These are phyloP conservation scores for Plectosphaerella plurivora DNA, from an alignment of 2,329 filamentous ascomycete genomes.

Conservation along the genomic window DNA sequence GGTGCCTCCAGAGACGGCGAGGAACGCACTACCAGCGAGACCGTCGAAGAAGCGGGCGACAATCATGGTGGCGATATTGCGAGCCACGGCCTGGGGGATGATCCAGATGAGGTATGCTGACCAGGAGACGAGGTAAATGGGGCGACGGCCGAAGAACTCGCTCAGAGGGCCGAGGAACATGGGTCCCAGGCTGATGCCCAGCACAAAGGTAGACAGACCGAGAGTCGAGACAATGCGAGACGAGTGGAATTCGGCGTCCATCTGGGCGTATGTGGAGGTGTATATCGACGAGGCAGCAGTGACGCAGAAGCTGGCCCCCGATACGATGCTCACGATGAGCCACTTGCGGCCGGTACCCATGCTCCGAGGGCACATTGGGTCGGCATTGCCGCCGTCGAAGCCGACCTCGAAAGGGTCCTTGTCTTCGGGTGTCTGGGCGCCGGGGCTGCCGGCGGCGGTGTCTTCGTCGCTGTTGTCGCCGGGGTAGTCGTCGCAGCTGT, in stretches of 20 bases:
- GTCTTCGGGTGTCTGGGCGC: conserved; percentile 13
- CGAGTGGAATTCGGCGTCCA: conserved; percentile 69
- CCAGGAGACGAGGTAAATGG: conserved; percentile 75
- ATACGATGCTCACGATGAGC: conserved; percentile 72
- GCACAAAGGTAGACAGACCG: conserved; percentile 77
- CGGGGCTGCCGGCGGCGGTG: background rate
- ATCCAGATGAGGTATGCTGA: conserved; percentile 73
- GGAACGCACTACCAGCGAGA: conserved; percentile 62
- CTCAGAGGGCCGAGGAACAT: conserved; percentile 60
- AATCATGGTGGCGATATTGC: conserved; percentile 76
- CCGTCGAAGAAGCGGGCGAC: conserved; percentile 75
- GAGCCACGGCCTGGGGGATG: conserved; percentile 75
- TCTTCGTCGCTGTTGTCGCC: conserved; percentile 3
- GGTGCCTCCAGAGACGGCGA: conserved; percentile 77
- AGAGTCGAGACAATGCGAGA: conserved; percentile 71
- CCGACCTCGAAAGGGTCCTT: conserved; percentile 60
- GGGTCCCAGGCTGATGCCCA: conserved; percentile 64
- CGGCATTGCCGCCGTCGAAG: conserved; percentile 68
- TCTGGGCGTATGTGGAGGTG: conserved; percentile 73
- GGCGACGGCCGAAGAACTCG: conserved; percentile 78
- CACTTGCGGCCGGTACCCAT: conserved; percentile 67
- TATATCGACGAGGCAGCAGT: conserved; percentile 88
- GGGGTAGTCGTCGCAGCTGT: conserved; percentile 30
- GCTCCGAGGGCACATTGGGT: conserved; percentile 71
- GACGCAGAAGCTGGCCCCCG: conserved; percentile 72